Conservation (phyloP, 2,329 filamentous ascomycete genomes). For the Aspergillus novoparasiticus region DNA sequence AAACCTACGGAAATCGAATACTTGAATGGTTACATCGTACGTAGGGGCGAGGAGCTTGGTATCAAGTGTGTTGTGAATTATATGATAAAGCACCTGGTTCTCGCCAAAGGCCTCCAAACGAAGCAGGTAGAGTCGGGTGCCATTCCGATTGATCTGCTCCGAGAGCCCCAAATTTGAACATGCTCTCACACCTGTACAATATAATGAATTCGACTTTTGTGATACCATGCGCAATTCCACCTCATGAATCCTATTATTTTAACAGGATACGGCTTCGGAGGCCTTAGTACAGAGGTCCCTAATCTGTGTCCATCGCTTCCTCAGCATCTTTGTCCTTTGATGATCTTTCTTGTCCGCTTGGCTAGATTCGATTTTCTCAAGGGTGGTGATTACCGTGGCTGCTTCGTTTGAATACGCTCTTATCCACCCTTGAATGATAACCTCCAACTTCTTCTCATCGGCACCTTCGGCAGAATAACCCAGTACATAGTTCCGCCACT, state of each 20-base stretch:
- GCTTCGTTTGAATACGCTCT: conserved; percentile 38
- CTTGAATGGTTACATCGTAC: conserved; percentile 85
- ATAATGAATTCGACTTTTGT: not conserved
- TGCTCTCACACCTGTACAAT: not conserved
- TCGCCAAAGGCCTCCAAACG: conserved; percentile 63
- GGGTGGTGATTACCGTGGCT: conserved; percentile 26
- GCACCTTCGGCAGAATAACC: conserved; percentile 36
- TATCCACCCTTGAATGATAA: conserved; percentile 41
- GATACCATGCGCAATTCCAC: not conserved
- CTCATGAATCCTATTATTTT: not conserved
- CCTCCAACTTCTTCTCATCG: conserved; percentile 33
- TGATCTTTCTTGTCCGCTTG: conserved; percentile 17
- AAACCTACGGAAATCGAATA: conserved; percentile 75
- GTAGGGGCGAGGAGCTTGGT: conserved; percentile 70
- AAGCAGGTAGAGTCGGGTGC: conserved; percentile 31
- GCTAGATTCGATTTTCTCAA: conserved; percentile 18
- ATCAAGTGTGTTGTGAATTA: conserved; percentile 73
- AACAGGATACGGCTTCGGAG: conserved; percentile 24
- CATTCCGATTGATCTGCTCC: conserved; percentile 34
- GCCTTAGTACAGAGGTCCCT: conserved; percentile 34
- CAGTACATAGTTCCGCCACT: conserved; percentile 44
- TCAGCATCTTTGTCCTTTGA: conserved; percentile 29
- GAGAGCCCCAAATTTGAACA: conserved; percentile 7
- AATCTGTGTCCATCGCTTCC: conserved; percentile 45
- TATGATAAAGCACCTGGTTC: conserved; percentile 71